phyloP scores from a whole-genome alignment of 2,329 filamentous ascomycete genomes.

The Penicillium sp. region DNA sequence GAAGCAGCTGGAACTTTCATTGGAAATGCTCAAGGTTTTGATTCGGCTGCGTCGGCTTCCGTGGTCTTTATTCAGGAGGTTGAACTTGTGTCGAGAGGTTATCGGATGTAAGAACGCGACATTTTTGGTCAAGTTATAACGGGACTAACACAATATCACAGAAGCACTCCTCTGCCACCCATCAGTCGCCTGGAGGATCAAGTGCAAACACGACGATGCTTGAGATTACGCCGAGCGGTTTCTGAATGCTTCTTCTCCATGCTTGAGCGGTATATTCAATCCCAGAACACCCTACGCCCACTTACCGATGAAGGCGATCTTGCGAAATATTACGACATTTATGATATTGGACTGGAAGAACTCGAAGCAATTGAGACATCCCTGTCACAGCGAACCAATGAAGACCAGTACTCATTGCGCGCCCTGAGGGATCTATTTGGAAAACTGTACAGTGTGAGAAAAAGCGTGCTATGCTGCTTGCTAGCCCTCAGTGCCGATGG shows the following conservation, averaged over 20 bases:
- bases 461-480: slow-evolving; percentile 83
- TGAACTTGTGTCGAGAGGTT: slow-evolving; percentile 89
- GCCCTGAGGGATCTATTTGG: slow-evolving; percentile 78
- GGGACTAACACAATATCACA: slow-evolving; percentile 39
- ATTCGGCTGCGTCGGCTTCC: slow-evolving; percentile 71
- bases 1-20: slow-evolving; percentile 68
- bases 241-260: slow-evolving; percentile 66
- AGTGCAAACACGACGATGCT: slow-evolving; percentile 73
- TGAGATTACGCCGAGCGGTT: slow-evolving; percentile 73
- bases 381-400: slow-evolving; percentile 64
- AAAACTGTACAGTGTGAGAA: slow-evolving; percentile 74
- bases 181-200: slow-evolving; percentile 86
- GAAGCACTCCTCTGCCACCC: slow-evolving; percentile 86
- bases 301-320: slow-evolving; percentile 78
- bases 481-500: slow-evolving; percentile 82
- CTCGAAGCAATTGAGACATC: slow-evolving; percentile 67
- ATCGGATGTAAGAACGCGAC: slow-evolving; percentile 64
- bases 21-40: slow-evolving; percentile 73
- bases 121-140: not conserved
- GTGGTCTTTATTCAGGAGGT: slow-evolving; percentile 87
- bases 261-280: slow-evolving; percentile 69
- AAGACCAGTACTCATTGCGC: slow-evolving; percentile 74
- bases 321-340: slow-evolving; percentile 89
- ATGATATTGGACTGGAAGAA: slow-evolving; percentile 73
- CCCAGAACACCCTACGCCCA: slow-evolving; percentile 65